phyloP scores from a whole-genome alignment of 2,329 filamentous ascomycete species.

The Geoglossum cookeanum region DNA sequence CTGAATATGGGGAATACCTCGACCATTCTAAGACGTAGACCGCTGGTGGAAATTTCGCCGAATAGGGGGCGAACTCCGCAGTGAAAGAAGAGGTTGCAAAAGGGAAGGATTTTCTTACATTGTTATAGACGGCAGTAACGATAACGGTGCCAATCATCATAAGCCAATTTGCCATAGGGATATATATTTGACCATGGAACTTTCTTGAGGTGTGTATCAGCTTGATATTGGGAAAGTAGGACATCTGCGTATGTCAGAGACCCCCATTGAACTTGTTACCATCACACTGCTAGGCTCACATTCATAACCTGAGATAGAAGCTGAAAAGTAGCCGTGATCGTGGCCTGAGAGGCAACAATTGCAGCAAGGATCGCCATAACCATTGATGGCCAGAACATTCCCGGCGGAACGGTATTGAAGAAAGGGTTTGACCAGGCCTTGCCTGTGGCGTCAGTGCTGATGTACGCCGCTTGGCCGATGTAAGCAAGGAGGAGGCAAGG shows the following conservation, averaged over 20 bases:
- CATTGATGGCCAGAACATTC: conserved; percentile 47
- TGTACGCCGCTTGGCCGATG: conserved; percentile 55
- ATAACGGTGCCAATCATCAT: conserved; percentile 59
- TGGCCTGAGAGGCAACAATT: conserved; percentile 59
- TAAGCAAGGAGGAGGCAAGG: conserved; percentile 50
- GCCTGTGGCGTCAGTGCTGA: conserved; percentile 33
- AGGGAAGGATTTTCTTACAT: conserved; percentile 24
- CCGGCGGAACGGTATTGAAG: conserved; percentile 48
- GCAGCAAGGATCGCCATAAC: conserved; percentile 51
- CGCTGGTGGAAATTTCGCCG: not conserved
- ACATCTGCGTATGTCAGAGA: conserved; percentile 18
- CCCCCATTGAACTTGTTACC: conserved; percentile 49
- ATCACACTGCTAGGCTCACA: not conserved
- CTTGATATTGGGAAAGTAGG: conserved; percentile 59
- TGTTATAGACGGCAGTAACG: conserved; percentile 54
- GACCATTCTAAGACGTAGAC: not conserved
- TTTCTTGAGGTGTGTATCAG: conserved; percentile 49
- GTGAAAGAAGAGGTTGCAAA: not conserved
- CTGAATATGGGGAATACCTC: too few relatives aligned
- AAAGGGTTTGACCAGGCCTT: conserved; percentile 50
- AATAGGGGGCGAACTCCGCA: not conserved
- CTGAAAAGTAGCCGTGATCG: conserved; percentile 60
- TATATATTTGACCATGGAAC: conserved; percentile 59
- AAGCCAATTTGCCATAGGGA: conserved; percentile 59
- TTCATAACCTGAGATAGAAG: conserved; percentile 14